These are phyloP conservation scores for Diutina neorugosa DNA, from an alignment of 1,139 yeast species.

Conservation along the genomic window DNA sequence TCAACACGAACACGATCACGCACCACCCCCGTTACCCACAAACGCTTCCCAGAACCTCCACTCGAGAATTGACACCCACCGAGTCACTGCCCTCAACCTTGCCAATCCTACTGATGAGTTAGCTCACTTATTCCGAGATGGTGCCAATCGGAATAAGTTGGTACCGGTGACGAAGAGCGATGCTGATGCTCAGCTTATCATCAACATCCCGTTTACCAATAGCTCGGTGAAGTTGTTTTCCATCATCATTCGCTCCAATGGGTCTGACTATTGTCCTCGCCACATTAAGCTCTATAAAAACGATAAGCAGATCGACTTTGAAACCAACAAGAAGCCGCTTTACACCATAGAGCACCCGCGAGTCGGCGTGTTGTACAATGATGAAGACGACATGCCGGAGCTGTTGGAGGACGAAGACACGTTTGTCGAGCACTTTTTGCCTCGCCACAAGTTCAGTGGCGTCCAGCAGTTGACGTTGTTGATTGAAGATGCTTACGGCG, in stretches of 20 bases:
- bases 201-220: constrained; percentile 63
- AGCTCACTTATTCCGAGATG: constrained; percentile 35
- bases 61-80: constrained; percentile 46
- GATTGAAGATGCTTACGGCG: constrained; percentile 48
- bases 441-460: constrained; percentile 64
- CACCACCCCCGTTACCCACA: constrained; percentile 60
- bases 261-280: constrained; percentile 54
- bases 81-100: constrained; percentile 55
- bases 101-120: constrained; percentile 39
- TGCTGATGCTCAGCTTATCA: constrained; percentile 68
- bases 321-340: constrained; percentile 40
- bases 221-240: constrained; percentile 69
- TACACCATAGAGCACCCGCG: constrained; percentile 53
- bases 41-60: constrained; percentile 57
- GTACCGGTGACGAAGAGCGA: constrained; percentile 54
- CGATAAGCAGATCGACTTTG: constrained; percentile 58
- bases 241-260: constrained; percentile 54
- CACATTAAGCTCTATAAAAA: constrained; percentile 66
- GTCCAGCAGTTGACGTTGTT: constrained; percentile 57
- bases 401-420: constrained; percentile 26
- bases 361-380: constrained; percentile 31
- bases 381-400: constrained; percentile 24
- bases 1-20: constrained; percentile 16
- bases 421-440: constrained; percentile 75
- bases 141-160: constrained; percentile 28